Evolutionary conservation across 257 asterid species (phyloP).

Genomic region (Solanum peruvianum): DNA sequence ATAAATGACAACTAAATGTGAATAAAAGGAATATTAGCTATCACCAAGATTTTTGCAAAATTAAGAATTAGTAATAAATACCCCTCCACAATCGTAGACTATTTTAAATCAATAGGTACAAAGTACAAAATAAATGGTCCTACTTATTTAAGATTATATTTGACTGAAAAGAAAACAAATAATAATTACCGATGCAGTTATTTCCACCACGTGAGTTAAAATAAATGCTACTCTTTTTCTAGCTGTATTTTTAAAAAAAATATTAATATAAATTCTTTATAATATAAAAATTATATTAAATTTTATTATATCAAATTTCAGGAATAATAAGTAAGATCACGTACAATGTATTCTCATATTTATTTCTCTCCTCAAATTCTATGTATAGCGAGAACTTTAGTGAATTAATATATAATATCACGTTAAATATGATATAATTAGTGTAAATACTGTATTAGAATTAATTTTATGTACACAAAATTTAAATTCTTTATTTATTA

Average conservation of each 20-base stretch:
- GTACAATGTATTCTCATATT: no score
- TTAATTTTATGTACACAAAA: neutral
- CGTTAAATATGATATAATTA: neutral
- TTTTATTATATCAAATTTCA: no score
- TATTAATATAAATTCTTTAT: no score
- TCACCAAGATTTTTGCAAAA: no score
- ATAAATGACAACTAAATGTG: no score
- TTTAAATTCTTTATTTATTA: neutral
- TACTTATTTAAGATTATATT: no score
- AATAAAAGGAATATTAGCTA: no score
- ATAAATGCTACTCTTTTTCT: neutral
- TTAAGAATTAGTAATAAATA: no score
- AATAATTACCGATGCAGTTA: neutral
- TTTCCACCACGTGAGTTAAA: neutral
- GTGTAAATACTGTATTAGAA: neutral
- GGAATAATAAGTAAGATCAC: no score
- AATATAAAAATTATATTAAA: no score
- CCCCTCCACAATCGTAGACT: neutral
- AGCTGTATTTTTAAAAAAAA: neutral
- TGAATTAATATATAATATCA: neutral
- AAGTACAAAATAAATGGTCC: neutral
- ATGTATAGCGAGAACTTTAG: accelerated
- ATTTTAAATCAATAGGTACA: no score
- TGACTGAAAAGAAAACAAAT: neutral
- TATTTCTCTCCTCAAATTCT: no score